These are phyloP conservation scores for Aspergillaceae sp. DNA, from an alignment of 2,329 filamentous ascomycete genomes.

Conservation along the genomic window DNA sequence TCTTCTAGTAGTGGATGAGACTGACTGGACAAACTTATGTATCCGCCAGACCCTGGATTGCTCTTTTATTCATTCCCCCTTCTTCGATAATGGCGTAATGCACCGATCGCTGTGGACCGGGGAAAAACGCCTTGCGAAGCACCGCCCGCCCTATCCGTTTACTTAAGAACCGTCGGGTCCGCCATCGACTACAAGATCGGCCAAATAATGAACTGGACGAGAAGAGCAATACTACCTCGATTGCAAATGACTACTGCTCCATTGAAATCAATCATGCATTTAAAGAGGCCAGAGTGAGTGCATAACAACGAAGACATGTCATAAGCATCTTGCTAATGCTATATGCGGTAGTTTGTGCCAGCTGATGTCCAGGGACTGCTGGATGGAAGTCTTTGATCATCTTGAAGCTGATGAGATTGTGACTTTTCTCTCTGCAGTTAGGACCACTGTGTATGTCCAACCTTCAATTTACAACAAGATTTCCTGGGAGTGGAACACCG, in stretches of 20 bases:
- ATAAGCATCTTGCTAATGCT: not conserved
- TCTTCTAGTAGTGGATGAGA: no score
- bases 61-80: no score
- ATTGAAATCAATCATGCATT: not conserved
- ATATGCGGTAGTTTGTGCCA: not conserved
- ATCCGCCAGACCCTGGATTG: no score
- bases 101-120: no score
- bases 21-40: no score
- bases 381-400: not conserved
- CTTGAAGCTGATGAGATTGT: not conserved
- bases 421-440: not conserved
- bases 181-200: not conserved
- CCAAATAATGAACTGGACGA: not conserved
- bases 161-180: not conserved
- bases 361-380: not conserved
- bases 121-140: not conserved
- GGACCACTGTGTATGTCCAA: not conserved
- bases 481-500: no score
- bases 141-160: not conserved
- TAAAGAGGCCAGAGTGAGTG: not conserved
- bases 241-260: not conserved
- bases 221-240: not conserved
- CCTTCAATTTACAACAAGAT: not conserved
- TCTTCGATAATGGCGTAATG: no score
- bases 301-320: not conserved